These are phyloP conservation scores for Lodderomyces pseudojiufengensis DNA, from an alignment of 1,139 yeast genomes.

Conservation along the genomic window DNA sequence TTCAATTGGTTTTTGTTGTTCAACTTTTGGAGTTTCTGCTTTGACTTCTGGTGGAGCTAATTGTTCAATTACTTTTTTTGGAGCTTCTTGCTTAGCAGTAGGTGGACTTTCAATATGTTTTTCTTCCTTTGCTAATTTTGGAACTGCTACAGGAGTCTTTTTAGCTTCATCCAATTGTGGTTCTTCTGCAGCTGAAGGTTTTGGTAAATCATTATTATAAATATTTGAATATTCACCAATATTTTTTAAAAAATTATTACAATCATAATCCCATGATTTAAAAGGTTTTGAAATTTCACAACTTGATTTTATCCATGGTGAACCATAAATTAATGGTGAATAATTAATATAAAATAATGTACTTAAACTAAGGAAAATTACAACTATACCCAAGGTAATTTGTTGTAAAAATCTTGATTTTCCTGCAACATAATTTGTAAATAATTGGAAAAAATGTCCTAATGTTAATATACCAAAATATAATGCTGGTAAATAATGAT, in stretches of 20 bases:
- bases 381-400: conserved; percentile 43
- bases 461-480: conserved; percentile 85
- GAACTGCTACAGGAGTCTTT: conserved; percentile 13
- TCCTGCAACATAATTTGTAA: conserved; percentile 43
- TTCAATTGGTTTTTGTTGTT: conserved; percentile 1
- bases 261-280: conserved; percentile 81
- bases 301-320: conserved; percentile 70
- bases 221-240: conserved; percentile 22
- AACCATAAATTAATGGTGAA: conserved; percentile 74
- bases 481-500: conserved; percentile 87
- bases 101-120: conserved; percentile 11
- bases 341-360: conserved; percentile 57
- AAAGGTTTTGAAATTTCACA: conserved; percentile 64
- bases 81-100: conserved; percentile 11
- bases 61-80: conserved; percentile 14
- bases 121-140: conserved; percentile 10
- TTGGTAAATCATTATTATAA: conserved; percentile 9
- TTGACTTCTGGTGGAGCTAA: conserved; percentile 25
- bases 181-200: conserved; percentile 13
- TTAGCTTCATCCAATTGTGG: conserved; percentile 14
- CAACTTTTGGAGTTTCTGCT: conserved; percentile 15
- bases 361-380: conserved; percentile 47
- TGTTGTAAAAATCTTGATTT: conserved; percentile 30
- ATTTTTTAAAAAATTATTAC: conserved; percentile 49
- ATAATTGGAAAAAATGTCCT: conserved; percentile 75